Evolutionary conservation across 768 basidiomycete genomes (phyloP).

Genomic region (Suillus luteus): DNA sequence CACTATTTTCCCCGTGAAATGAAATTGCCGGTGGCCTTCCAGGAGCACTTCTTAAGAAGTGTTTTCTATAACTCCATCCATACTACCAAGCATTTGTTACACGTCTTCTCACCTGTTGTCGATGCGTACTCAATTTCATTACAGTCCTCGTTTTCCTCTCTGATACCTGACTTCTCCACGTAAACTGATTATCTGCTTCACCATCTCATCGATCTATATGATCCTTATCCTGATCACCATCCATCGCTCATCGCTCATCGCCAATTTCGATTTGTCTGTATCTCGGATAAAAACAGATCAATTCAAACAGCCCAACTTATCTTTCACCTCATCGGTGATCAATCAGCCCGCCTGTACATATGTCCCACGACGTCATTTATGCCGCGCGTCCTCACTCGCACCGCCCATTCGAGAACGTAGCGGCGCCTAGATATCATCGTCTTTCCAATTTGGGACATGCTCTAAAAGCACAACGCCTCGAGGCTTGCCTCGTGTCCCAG

Average conservation of each 20-base stretch:
- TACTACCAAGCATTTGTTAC: constrained; percentile 3
- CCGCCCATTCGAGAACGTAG: background rate
- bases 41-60: background rate
- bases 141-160: constrained; percentile 4
- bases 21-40: background rate
- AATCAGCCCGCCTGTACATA: background rate
- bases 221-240: constrained; percentile 11
- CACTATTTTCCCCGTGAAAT: constrained; percentile 5
- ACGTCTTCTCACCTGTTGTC: constrained; percentile 4
- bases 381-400: constrained; percentile 6
- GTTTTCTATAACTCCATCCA: background rate
- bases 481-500: constrained; percentile 27
- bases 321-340: constrained; percentile 8
- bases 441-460: constrained; percentile 20
- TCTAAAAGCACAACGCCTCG: constrained; percentile 22
- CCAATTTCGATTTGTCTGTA: constrained; percentile 2
- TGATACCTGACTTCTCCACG: constrained; percentile 9
- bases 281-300: constrained; percentile 13
- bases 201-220: constrained; percentile 13
- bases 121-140: background rate
- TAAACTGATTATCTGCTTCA: constrained; percentile 10
- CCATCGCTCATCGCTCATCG: constrained; percentile 4
- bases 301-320: constrained; percentile 14
- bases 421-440: constrained; percentile 13
- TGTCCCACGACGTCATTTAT: constrained; percentile 14